Conservation (phyloP, 176 grass and related monocot genomes). For the Oryza longistaminata region DNA sequence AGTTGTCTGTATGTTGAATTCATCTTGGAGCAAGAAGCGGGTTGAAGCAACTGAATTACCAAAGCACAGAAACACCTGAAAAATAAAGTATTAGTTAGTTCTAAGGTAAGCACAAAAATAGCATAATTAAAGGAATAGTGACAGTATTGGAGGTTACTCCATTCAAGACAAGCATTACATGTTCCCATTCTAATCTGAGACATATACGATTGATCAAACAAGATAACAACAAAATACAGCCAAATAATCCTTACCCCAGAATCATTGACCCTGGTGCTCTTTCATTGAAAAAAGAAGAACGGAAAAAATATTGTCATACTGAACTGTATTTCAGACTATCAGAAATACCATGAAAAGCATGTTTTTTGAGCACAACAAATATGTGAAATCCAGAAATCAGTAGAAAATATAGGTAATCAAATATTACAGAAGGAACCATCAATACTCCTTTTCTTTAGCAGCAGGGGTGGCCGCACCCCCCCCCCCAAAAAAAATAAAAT, state of each 20-base stretch:
- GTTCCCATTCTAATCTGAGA: neutral
- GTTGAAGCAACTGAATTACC: slow-evolving; percentile 96
- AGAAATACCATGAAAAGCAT: slow-evolving; percentile 10
- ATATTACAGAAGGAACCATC: neutral
- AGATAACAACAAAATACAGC: neutral
- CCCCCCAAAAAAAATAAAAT: no score
- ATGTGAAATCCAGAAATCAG: neutral
- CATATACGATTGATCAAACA: slow-evolving; percentile 2
- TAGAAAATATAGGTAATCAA: neutral
- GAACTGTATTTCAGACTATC: neutral
- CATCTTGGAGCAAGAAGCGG: slow-evolving; percentile 97
- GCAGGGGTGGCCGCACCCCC: no score
- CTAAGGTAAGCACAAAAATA: neutral
- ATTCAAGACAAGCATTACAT: neutral
- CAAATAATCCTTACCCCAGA: neutral
- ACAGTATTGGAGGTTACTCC: neutral
- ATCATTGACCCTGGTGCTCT: neutral
- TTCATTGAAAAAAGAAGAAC: neutral
- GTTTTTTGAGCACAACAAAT: neutral
- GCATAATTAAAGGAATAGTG: neutral
- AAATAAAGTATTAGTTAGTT: slow-evolving; percentile 14
- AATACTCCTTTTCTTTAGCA: neutral
- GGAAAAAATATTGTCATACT: slow-evolving; percentile 4
- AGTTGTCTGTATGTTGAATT: slow-evolving; percentile 99
- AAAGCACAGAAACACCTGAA: slow-evolving; percentile 93